phyloP scores from a whole-genome alignment of 2,329 filamentous ascomycete species.

The Fusarium sp. region DNA sequence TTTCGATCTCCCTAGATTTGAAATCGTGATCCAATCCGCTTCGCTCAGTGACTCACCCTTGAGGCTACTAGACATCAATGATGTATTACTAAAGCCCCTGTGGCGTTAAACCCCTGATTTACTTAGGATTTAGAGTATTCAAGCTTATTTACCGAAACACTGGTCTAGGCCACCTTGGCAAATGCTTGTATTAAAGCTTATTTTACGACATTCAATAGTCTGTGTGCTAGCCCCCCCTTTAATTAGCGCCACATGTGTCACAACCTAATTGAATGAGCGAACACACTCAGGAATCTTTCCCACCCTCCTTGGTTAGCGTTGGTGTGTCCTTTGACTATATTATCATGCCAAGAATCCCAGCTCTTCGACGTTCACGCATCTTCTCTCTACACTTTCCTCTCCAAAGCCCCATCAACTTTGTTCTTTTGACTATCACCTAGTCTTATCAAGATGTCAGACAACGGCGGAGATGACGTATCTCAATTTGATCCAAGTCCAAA shows the following conservation, averaged over 20 bases:
- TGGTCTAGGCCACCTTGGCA: constrained; percentile 10
- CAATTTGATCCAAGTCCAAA: background rate
- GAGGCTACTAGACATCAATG: background rate
- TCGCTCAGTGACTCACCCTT: background rate
- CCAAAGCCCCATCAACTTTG: background rate
- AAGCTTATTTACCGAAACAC: background rate
- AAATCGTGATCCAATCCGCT: no score
- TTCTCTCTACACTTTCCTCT: background rate
- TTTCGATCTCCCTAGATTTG: no score
- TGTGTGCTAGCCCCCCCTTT: background rate
- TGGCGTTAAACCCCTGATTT: background rate
- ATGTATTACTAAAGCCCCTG: background rate
- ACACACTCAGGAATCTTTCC: background rate
- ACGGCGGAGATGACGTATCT: background rate
- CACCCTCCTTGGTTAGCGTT: background rate
- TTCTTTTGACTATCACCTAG: background rate
- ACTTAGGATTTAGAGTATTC: background rate
- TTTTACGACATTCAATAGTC: constrained; percentile 5
- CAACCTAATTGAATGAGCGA: no score
- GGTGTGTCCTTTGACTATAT: background rate
- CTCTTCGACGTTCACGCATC: no score
- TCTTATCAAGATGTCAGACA: background rate
- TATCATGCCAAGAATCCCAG: background rate
- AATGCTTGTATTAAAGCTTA: constrained; percentile 14
- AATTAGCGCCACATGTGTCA: background rate